A percentile compares a stretch with the other conserved stretches of the same genome.
These are phyloP conservation scores for Trichoderma simmonsii DNA, from an alignment of 2,329 filamentous ascomycete genomes.

Conservation along the genomic window DNA sequence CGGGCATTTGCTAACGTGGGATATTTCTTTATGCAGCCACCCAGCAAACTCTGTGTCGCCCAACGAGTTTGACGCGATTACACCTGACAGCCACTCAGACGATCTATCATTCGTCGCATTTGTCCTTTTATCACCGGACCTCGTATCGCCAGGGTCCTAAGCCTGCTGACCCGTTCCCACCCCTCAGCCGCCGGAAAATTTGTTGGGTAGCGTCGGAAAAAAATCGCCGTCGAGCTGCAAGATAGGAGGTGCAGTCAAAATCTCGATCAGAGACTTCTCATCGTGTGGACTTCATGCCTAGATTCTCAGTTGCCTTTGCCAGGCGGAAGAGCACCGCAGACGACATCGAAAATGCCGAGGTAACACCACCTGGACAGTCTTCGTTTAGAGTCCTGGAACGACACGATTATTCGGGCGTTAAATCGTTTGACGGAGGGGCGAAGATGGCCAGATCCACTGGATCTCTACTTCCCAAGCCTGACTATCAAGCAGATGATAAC, in stretches of 20 bases:
- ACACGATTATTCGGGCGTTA: conserved; percentile 42
- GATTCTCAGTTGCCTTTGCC: conserved; percentile 57
- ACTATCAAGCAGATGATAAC: conserved; percentile 50
- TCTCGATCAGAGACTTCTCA: not conserved
- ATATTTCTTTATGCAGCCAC: conserved; percentile 17
- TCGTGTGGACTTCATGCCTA: conserved; percentile 54
- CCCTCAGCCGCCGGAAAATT: conserved; percentile 14
- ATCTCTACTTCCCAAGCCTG: conserved; percentile 35
- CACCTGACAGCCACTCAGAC: conserved; percentile 11
- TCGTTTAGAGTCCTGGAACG: conserved; percentile 60
- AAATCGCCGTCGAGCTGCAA: conserved; percentile 16
- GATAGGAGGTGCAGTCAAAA: conserved; percentile 17
- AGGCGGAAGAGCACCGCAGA: conserved; percentile 60
- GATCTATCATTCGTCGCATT: conserved; percentile 4
- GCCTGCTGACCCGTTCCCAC: conserved; percentile 9
- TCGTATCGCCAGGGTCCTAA: conserved; percentile 18
- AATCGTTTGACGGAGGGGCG: conserved; percentile 50
- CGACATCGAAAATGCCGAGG: conserved; percentile 50
- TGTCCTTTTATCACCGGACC: conserved; percentile 7
- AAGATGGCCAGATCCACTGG: conserved; percentile 40
- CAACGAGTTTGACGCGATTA: conserved; percentile 18
- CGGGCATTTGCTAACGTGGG: conserved; percentile 12
- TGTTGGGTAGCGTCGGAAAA: conserved; percentile 19
- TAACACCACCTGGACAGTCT: conserved; percentile 42
- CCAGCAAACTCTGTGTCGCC: conserved; percentile 16